Evolutionary conservation across 2,329 filamentous ascomycete genomes (phyloP).

Genomic region (Botrytis aclada): DNA sequence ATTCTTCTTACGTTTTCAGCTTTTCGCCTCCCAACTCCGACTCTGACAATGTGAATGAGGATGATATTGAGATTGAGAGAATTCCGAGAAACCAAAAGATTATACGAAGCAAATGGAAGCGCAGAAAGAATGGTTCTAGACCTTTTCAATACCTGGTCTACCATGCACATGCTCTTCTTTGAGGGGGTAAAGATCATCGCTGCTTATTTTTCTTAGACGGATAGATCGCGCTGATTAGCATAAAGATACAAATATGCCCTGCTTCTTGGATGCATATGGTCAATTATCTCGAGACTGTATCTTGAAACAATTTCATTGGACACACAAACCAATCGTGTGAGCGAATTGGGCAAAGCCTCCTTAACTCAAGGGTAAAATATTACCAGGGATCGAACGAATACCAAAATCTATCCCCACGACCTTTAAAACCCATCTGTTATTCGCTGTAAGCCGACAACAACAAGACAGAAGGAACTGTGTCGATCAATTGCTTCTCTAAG

Average conservation of each 20-base stretch:
- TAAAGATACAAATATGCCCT: background rate
- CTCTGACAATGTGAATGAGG: background rate
- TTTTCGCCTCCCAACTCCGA: background rate
- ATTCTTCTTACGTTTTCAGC: background rate
- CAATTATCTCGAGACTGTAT: background rate
- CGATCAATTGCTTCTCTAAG: background rate
- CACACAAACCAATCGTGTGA: background rate
- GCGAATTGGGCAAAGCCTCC: background rate
- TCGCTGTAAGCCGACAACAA: background rate
- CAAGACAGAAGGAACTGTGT: background rate
- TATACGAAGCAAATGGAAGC: background rate
- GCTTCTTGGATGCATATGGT: background rate
- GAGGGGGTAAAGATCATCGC: conserved; percentile 6
- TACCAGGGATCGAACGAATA: background rate
- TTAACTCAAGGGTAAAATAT: background rate
- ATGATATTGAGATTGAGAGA: too few relatives aligned
- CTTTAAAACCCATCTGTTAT: background rate
- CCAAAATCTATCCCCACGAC: background rate
- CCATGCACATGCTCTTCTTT: background rate
- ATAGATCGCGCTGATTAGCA: background rate
- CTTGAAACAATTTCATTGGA: background rate
- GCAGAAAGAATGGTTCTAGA: conserved; percentile 3
- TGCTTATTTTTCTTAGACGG: conserved; percentile 2
- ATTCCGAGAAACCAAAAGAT: background rate
- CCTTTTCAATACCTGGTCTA: background rate